Evolutionary conservation across 768 basidiomycete species (phyloP), one percentile per base, ranked within the genome.

Genomic region (Gloeophyllum trabeum): DNA sequence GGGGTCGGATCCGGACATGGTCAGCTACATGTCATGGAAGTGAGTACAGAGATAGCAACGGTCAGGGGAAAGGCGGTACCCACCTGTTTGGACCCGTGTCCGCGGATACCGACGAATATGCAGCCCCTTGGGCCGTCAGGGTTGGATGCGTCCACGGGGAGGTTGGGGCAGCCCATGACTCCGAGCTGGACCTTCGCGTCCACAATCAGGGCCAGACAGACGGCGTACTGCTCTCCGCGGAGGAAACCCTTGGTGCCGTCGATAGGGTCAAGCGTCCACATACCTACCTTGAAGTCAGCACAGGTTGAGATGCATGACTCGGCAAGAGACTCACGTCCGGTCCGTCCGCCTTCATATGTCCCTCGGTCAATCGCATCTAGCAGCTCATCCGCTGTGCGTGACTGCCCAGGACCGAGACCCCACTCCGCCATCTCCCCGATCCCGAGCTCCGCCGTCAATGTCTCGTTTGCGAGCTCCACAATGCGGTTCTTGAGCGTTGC

Each of bases 201-300:
- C 34, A 87, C 69, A 53, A 94, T 77, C 42, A 96, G 66, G 0
- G 90, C 82, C 6, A 96, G 62, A 58, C 92, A 94, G 16, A 96
- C 87, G 4, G 91, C 91, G 55, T 90, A 96, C 59, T 96, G 92
- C 44, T 83, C 89, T 3, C 89, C 89, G 3, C 92, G 76, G 18
- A 94, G 68, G 67, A 96, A 93, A 1, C 91, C 92, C 55, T 89
- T 90, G 6, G 91, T 96, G 5, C 92, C 92, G 59, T 94, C 91
- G 44, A 96, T 90, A 40, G 87, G 84, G 57, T 87, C 85, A 40
- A 88, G 75, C 1, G 83, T 85, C 87, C 87, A 90, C 69, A 85
- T 80, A 21, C 83, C 85, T 86, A 24, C 5, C 21, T 7, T 23
- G 14, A 48, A 19, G 35, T 26, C 22, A 43, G 25, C 25, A 24